phyloP scores from a whole-genome alignment of 345 rosid genomes.

The Aquilaria yunnanensis region DNA sequence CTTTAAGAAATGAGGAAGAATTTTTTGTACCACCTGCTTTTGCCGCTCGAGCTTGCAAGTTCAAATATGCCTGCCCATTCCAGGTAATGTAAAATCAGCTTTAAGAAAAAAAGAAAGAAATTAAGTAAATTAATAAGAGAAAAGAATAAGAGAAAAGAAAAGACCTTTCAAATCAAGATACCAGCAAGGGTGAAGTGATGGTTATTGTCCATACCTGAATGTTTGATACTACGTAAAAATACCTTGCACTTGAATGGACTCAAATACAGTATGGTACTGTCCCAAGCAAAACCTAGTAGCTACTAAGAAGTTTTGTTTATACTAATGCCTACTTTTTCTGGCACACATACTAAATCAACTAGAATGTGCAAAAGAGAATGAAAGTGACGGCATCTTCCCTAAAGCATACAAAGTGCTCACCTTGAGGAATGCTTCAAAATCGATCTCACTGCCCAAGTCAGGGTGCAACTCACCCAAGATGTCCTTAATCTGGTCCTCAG shows the following conservation, averaged over 20 bases:
- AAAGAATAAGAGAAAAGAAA: too few relatives aligned
- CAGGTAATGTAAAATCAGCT: slow-evolving; percentile 6
- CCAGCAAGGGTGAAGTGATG: too few relatives aligned
- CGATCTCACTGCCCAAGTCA: slow-evolving; percentile 41
- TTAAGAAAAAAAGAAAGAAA: too few relatives aligned
- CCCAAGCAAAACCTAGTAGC: too few relatives aligned
- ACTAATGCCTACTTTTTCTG: neutral
- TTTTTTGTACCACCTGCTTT: slow-evolving; percentile 56
- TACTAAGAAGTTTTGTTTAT: neutral
- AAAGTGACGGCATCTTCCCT: too few relatives aligned
- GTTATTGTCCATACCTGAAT: too few relatives aligned
- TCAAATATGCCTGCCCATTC: slow-evolving; percentile 54
- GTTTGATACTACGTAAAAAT: too few relatives aligned
- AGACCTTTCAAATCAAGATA: too few relatives aligned
- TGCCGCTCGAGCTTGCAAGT: slow-evolving; percentile 56
- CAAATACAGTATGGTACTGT: too few relatives aligned
- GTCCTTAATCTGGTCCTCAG: slow-evolving; percentile 55
- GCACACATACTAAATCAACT: neutral
- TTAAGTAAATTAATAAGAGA: too few relatives aligned
- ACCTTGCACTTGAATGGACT: neutral
- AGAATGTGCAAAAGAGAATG: slow-evolving; percentile 1
- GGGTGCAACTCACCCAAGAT: slow-evolving; percentile 34
- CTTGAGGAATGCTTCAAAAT: slow-evolving; percentile 78
- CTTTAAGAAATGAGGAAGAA: slow-evolving; percentile 69
- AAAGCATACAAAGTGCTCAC: slow-evolving; percentile 23